These are phyloP conservation scores for Calonectria leucothoes DNA, from an alignment of 2,329 filamentous ascomycete species.

Conservation along the genomic window DNA sequence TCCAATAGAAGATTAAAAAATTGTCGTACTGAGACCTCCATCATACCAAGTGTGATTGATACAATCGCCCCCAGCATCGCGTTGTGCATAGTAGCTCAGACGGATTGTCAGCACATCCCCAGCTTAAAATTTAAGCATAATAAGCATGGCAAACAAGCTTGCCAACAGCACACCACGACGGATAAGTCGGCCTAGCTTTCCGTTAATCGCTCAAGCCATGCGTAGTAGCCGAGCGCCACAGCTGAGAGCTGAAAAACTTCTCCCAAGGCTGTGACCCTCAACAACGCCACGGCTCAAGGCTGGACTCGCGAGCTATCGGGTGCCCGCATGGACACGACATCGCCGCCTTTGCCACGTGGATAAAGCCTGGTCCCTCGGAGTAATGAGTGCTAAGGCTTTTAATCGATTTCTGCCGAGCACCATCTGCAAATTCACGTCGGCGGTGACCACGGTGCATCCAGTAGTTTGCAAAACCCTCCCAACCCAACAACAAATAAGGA, in stretches of 20 bases:
- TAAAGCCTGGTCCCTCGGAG: too few species aligned
- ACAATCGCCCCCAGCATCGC: background rate
- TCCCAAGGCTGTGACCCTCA: background rate
- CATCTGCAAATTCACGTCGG: too few species aligned
- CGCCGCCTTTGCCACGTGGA: background rate
- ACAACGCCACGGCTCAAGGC: background rate
- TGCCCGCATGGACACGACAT: background rate
- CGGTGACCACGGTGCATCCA: too few species aligned
- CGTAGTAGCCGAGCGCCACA: background rate
- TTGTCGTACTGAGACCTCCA: background rate
- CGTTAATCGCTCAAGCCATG: background rate
- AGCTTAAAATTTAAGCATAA: background rate
- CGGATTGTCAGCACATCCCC: background rate
- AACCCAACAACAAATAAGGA: background rate
- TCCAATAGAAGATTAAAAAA: background rate
- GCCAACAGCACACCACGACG: background rate
- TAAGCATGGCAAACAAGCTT: background rate
- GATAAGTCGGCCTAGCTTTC: background rate
- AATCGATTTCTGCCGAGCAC: too few species aligned
- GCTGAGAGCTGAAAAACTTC: background rate
- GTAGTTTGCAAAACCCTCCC: background rate
- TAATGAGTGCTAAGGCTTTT: too few species aligned
- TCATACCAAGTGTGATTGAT: background rate
- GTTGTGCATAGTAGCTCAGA: background rate
- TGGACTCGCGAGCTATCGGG: background rate